Percentiles rank a stretch among this genome's conserved stretches.
Conservation (phyloP, 1,139 yeast genomes). For the Blastobotrys serpentis region DNA sequence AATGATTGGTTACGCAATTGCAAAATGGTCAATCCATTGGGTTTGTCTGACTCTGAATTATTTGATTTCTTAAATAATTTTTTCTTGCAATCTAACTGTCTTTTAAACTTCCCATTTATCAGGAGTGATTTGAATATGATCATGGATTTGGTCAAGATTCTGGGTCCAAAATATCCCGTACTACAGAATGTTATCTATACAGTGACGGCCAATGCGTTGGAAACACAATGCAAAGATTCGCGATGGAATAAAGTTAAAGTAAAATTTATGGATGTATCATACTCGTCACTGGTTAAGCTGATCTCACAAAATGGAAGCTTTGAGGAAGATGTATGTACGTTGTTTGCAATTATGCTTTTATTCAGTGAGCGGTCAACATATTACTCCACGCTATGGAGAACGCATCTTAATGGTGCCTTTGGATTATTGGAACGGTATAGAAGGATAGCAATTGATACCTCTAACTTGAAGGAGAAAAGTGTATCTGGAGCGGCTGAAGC, state of each 20-base stretch:
- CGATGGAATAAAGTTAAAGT: slow-evolving; percentile 19
- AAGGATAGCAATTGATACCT: not conserved
- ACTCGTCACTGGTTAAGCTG: slow-evolving; percentile 17
- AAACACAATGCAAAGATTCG: slow-evolving; percentile 22
- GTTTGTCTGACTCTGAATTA: slow-evolving; percentile 18
- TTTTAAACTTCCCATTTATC: slow-evolving; percentile 23
- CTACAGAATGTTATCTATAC: slow-evolving; percentile 20
- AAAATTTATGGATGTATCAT: slow-evolving; percentile 23
- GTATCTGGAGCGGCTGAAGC: slow-evolving; percentile 10
- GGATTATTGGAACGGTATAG: slow-evolving; percentile 16
- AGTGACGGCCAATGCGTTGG: slow-evolving; percentile 19
- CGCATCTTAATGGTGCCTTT: slow-evolving; percentile 33
- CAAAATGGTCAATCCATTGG: slow-evolving; percentile 14
- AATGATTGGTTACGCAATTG: not conserved
- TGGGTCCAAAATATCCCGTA: slow-evolving; percentile 16
- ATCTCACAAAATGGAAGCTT: slow-evolving; percentile 10
- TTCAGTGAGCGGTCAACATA: slow-evolving; percentile 33
- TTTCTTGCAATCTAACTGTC: slow-evolving; percentile 23
- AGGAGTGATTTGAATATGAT: slow-evolving; percentile 20
- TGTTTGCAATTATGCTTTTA: slow-evolving; percentile 29
- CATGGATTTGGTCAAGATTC: slow-evolving; percentile 18
- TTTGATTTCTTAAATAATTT: slow-evolving; percentile 20
- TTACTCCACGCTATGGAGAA: slow-evolving; percentile 31
- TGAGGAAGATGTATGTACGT: slow-evolving; percentile 19
- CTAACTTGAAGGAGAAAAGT: slow-evolving; percentile 2